phyloP scores from a whole-genome alignment of 495 filamentous ascomycete genomes.

The Aspergillus haitiensis region DNA sequence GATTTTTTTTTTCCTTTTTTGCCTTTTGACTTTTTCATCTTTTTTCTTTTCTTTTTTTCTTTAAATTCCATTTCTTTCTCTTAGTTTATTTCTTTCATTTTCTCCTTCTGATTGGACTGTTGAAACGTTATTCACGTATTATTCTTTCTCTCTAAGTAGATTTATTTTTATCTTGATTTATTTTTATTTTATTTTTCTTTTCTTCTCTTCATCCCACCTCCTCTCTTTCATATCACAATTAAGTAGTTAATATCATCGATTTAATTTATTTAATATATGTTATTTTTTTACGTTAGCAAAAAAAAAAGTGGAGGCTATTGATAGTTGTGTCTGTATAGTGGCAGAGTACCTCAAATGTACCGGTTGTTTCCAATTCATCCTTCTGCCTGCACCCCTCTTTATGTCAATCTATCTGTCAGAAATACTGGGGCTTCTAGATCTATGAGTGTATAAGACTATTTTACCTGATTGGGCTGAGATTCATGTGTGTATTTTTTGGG shows the following conservation, averaged over 20 bases:
- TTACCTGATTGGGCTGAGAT: conserved; percentile 3
- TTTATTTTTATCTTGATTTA: too few relatives aligned
- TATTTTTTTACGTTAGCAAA: too few relatives aligned
- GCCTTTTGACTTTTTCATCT: not conserved
- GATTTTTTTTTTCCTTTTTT: conserved; percentile 5
- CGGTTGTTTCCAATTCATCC: conserved; percentile 16
- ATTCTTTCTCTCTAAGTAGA: not conserved
- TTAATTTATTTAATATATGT: too few relatives aligned
- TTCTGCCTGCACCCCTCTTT: conserved; percentile 18
- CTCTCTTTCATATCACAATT: not conserved
- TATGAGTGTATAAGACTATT: not conserved
- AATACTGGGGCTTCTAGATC: conserved; percentile 3
- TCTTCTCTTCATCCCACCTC: not conserved
- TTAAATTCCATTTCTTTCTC: conserved; percentile 6
- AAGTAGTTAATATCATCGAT: too few relatives aligned
- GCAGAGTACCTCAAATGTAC: conserved; percentile 4
- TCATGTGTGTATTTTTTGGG: not conserved
- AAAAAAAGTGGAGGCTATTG: not conserved
- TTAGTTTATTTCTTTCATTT: not conserved
- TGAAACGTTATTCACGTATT: conserved; percentile 10
- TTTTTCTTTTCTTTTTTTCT: conserved; percentile 12
- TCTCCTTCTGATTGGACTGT: conserved; percentile 5
- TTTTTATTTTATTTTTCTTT: not conserved
- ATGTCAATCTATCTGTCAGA: conserved; percentile 16
- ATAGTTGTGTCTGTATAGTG: conserved; percentile 11